phyloP scores from a whole-genome alignment of 208 protist genomes.

The Leptomonas seymouri region DNA sequence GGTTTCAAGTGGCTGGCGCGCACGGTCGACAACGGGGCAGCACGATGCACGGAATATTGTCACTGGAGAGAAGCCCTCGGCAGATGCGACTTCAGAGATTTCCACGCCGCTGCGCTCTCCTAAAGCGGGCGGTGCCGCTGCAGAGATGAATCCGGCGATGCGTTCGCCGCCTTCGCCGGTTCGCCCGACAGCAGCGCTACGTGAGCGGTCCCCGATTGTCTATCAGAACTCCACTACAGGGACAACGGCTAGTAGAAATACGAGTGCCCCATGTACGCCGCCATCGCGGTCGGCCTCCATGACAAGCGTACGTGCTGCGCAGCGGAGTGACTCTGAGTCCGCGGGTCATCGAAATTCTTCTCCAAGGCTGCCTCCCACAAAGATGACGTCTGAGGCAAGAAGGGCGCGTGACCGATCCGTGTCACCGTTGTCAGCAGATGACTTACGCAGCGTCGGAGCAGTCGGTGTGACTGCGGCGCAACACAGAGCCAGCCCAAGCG shows the following conservation, averaged over 20 bases:
- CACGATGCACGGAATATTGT: background rate
- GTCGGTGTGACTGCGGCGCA: background rate
- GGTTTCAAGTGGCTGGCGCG: background rate
- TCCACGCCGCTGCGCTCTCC: background rate
- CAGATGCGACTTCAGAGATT: background rate
- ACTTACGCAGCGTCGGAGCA: background rate
- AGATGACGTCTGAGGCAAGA: background rate
- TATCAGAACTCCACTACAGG: background rate
- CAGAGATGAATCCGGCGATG: background rate
- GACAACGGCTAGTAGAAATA: background rate
- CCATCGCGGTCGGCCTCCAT: slow-evolving; percentile 2
- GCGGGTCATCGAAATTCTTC: slow-evolving; percentile 7
- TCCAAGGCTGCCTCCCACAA: background rate
- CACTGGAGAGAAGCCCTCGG: background rate
- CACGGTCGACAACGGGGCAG: background rate
- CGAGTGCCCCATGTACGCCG: background rate
- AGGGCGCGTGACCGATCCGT: background rate
- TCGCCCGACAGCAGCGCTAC: background rate
- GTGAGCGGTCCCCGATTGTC: background rate
- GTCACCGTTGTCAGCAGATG: slow-evolving; percentile 8
- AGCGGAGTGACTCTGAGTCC: slow-evolving; percentile 1
- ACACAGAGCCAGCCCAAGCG: background rate
- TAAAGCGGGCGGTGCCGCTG: background rate
- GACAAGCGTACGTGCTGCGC: background rate
- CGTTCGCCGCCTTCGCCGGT: slow-evolving; percentile 5